Conservation (phyloP, 2,329 filamentous ascomycete species). For the Didymella pinodella region DNA sequence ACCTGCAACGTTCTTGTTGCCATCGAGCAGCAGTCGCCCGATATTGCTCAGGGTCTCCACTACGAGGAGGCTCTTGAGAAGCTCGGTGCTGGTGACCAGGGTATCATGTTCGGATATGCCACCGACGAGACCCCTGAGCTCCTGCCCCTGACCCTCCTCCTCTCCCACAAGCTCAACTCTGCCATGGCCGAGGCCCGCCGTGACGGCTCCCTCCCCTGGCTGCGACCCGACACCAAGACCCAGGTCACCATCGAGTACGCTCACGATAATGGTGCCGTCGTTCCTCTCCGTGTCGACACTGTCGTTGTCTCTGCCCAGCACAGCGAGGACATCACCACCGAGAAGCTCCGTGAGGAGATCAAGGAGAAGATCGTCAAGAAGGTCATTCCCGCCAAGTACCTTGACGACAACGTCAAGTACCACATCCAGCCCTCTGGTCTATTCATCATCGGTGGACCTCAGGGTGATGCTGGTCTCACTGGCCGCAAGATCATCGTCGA, state of each 20-base stretch:
- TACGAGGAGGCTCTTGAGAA: slow-evolving; percentile 97
- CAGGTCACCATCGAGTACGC: slow-evolving; percentile 99
- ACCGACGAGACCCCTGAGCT: slow-evolving; percentile 98
- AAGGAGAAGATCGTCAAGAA: slow-evolving; percentile 96
- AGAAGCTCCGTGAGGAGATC: slow-evolving; percentile 92
- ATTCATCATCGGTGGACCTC: slow-evolving; percentile 98
- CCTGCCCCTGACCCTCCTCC: slow-evolving; percentile 89
- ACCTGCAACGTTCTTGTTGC: slow-evolving; percentile 98
- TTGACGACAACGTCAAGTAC: slow-evolving; percentile 93
- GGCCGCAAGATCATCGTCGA: slow-evolving; percentile 99
- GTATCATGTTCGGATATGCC: slow-evolving; percentile 99
- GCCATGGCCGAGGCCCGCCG: slow-evolving; percentile 91
- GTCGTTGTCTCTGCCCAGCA: slow-evolving; percentile 97
- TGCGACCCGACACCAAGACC: slow-evolving; percentile 99
- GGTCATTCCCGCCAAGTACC: slow-evolving; percentile 89
- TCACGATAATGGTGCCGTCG: slow-evolving; percentile 91
- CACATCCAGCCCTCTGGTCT: slow-evolving; percentile 98
- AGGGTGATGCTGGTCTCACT: slow-evolving; percentile 98
- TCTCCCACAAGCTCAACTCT: slow-evolving; percentile 96
- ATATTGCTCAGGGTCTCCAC: slow-evolving; percentile 98
- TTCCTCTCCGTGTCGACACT: slow-evolving; percentile 92
- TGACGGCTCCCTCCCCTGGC: slow-evolving; percentile 87
- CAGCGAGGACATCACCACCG: slow-evolving; percentile 84
- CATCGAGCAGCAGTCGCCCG: slow-evolving; percentile 98
- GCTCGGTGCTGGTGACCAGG: slow-evolving; percentile 98